phyloP scores from a whole-genome alignment of 345 rosid species.

The Heritiera littoralis region DNA sequence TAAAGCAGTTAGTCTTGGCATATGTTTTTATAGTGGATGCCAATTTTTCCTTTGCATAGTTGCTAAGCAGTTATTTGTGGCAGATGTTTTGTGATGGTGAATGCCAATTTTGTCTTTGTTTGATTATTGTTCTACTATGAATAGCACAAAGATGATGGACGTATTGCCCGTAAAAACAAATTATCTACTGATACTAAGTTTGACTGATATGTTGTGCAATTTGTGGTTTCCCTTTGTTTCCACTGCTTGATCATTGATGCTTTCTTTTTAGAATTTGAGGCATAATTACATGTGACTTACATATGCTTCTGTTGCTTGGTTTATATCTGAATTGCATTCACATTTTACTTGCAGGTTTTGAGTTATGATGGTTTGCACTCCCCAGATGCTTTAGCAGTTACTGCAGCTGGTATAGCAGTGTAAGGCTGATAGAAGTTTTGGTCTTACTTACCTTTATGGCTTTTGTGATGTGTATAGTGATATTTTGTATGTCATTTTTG shows the following conservation, averaged over 20 bases:
- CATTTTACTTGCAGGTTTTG: slow-evolving; percentile 61
- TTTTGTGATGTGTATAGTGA: slow-evolving; percentile 11
- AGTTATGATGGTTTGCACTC: slow-evolving; percentile 93
- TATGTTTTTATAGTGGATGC: background rate
- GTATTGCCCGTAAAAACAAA: background rate
- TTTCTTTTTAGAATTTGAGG: background rate
- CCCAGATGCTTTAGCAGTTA: slow-evolving; percentile 91
- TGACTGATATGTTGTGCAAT: background rate
- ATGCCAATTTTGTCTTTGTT: slow-evolving; percentile 1
- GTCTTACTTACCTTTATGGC: slow-evolving; percentile 12
- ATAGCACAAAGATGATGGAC: slow-evolving; percentile 1
- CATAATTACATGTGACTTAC: background rate
- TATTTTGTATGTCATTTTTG: slow-evolving; percentile 22
- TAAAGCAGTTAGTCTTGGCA: background rate
- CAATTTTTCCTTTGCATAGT: background rate
- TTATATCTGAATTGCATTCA: background rate
- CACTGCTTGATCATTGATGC: background rate
- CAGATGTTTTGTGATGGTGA: background rate
- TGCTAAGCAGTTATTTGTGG: background rate
- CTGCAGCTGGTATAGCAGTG: slow-evolving; percentile 99
- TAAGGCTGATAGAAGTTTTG: slow-evolving; percentile 38
- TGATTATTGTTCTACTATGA: background rate
- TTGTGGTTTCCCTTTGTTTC: background rate
- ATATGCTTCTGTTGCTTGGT: slow-evolving; percentile 4
- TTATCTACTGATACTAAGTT: background rate